Base-by-base conservation (phyloP, 2,329 filamentous ascomycete genomes). In the Sporothrix phasma region DNA sequence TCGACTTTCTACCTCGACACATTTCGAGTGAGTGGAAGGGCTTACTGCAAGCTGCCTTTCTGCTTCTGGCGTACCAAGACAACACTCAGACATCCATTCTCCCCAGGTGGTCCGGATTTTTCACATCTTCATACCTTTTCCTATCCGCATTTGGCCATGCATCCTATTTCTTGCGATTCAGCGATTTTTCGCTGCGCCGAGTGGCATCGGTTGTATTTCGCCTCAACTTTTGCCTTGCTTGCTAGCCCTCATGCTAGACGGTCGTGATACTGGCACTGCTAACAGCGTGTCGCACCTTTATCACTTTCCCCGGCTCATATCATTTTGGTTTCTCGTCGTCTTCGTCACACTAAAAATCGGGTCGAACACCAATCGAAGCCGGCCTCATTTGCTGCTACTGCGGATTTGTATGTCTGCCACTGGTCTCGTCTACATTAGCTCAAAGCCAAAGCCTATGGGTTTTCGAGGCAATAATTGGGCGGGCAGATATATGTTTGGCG, bases 11-110 rank as follows among this genome's bases (percentile, higher is more conserved):
- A 5, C 77, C 80, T 0, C 77, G 84, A 60, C 76, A 80, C 53
- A 82, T 87, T 68, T 83, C 81, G 0, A 79, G 87, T 66, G 86
- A 88, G 70, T 86, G 84, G 79, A 88, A 87, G 73, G 86, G 86
- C 2, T 81, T 83, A 77, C 84, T 88, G 81, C 84, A 87, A 67
- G 76, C 78, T 15, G 72, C 79, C 19, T 75, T 83, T 49, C 73
- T 86, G 19, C 74, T 79, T 54, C 69, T 79, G 3, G 73, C 84
- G 13, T 87, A 85, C 69, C 80, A 85, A 39, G 78, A 80, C 22
- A 80, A 79, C 29, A 81, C 79, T 6, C 75, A 76, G 66, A 70
- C 74, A 2, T 71, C 83, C 4, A 78, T 78, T 69, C 77, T 84
- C 37, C 84, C 85, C 72, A 77, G 83, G 68, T 73, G 83, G 61